Evolutionary conservation across 345 rosid species (phyloP).

Genomic region (Salix udensis): DNA sequence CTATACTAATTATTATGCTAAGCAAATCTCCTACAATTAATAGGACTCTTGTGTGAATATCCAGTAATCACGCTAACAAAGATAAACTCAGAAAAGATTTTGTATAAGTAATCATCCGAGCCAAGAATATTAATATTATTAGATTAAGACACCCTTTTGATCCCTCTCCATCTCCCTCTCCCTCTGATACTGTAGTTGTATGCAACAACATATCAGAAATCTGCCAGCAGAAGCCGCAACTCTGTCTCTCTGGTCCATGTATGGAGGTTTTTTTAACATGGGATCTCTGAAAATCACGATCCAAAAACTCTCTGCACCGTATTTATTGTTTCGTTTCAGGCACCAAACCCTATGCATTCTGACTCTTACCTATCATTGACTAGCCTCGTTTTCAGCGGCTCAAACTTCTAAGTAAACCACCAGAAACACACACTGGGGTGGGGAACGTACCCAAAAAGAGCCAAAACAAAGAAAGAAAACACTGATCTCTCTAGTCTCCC

Average conservation of each 20-base stretch:
- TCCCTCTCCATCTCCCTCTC: background rate
- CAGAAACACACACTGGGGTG: background rate
- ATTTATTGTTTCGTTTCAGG: constrained; percentile 16
- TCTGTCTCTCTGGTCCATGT: background rate
- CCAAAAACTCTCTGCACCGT: constrained; percentile 16
- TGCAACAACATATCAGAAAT: background rate
- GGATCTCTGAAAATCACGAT: constrained; percentile 6
- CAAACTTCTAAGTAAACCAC: constrained; percentile 25
- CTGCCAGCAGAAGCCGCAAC: constrained; percentile 11
- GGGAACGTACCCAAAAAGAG: background rate
- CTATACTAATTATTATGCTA: background rate
- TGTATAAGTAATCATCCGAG: background rate
- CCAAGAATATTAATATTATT: background rate
- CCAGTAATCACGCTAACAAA: background rate
- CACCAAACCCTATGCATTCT: constrained; percentile 39
- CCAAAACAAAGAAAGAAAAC: background rate
- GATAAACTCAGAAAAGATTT: background rate
- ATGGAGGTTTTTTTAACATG: constrained; percentile 7
- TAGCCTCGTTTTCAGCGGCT: constrained; percentile 26
- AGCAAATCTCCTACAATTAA: background rate
- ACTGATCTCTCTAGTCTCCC: background rate
- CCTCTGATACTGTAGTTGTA: background rate
- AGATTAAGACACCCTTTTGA: background rate
- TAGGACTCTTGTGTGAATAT: no score
- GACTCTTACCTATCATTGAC: constrained; percentile 36